Evolutionary conservation across 768 basidiomycete genomes (phyloP).

Genomic region (Mycena epipterygia): DNA sequence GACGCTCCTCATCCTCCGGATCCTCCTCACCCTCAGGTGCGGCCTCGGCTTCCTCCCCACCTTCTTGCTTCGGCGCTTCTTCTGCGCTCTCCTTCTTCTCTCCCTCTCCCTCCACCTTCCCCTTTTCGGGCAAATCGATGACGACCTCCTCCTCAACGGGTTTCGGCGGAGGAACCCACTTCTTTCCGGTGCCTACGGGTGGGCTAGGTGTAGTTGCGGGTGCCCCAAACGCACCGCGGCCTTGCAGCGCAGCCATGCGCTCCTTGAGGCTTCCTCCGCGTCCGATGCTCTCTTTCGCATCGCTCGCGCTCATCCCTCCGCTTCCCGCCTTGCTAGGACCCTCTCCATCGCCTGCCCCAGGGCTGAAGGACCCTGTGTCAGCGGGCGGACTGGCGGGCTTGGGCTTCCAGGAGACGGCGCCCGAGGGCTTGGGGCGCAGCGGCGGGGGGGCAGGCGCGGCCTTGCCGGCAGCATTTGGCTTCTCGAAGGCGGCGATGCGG

Average conservation of each 20-base stretch:
- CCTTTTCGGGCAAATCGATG: constrained; percentile 83
- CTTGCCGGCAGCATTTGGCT: constrained; percentile 58
- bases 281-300: constrained; percentile 90
- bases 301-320: constrained; percentile 82
- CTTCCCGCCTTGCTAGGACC: constrained; percentile 41
- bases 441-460: constrained; percentile 61
- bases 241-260: constrained; percentile 94
- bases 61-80: constrained; percentile 67
- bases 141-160: constrained; percentile 51
- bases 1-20: constrained; percentile 80
- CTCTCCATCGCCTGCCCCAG: constrained; percentile 38
- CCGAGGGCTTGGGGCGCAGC: constrained; percentile 76
- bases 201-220: constrained; percentile 72
- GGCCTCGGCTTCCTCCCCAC: constrained; percentile 51
- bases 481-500: constrained; percentile 92
- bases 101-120: constrained; percentile 69
- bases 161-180: constrained; percentile 86
- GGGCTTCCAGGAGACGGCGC: constrained; percentile 78
- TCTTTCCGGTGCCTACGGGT: constrained; percentile 72
- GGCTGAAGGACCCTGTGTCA: constrained; percentile 37
- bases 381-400: constrained; percentile 66
- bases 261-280: constrained; percentile 87
- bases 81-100: constrained; percentile 65
- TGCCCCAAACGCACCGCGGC: constrained; percentile 83
- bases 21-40: constrained; percentile 49